Evolutionary conservation across 176 grass and related monocot genomes (phyloP).

Genomic region (Dactylis glomerata): DNA sequence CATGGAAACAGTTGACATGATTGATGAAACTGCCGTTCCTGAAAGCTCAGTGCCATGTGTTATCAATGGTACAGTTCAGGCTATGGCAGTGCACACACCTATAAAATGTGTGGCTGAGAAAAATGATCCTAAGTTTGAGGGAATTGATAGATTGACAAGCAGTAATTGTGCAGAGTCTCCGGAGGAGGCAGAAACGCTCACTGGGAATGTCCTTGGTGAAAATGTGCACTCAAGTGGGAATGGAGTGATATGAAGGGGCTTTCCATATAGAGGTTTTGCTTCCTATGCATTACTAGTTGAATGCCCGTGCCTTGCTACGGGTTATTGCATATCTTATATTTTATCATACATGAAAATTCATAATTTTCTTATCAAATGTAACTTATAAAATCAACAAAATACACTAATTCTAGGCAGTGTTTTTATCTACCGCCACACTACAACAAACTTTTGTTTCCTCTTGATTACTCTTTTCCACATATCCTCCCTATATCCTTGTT

Average conservation of each 20-base stretch:
- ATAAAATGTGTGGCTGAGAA: background rate
- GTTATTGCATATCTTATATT: too few relatives aligned
- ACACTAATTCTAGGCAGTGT: too few relatives aligned
- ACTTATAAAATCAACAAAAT: too few relatives aligned
- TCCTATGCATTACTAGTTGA: slow-evolving; percentile 40
- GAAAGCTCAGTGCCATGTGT: slow-evolving; percentile 9
- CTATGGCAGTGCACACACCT: background rate
- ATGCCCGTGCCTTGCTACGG: too few relatives aligned
- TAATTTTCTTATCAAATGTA: too few relatives aligned
- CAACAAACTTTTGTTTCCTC: too few relatives aligned
- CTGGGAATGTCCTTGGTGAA: slow-evolving; percentile 7
- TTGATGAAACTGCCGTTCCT: slow-evolving; percentile 23
- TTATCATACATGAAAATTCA: too few relatives aligned
- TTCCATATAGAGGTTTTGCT: slow-evolving; percentile 54
- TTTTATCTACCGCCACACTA: too few relatives aligned
- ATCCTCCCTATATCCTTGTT: too few relatives aligned
- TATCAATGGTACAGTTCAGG: slow-evolving; percentile 3
- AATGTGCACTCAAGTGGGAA: slow-evolving; percentile 2
- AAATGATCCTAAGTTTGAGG: slow-evolving; percentile 17
- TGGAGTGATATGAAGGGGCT: slow-evolving; percentile 28
- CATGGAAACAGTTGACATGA: background rate
- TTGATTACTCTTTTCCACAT: too few relatives aligned
- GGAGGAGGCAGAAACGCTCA: slow-evolving; percentile 17
- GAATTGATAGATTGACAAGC: slow-evolving; percentile 23
- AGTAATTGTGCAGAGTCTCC: slow-evolving; percentile 29